phyloP scores from a whole-genome alignment of 345 rosid species.

The Eucalyptus tenuipes region DNA sequence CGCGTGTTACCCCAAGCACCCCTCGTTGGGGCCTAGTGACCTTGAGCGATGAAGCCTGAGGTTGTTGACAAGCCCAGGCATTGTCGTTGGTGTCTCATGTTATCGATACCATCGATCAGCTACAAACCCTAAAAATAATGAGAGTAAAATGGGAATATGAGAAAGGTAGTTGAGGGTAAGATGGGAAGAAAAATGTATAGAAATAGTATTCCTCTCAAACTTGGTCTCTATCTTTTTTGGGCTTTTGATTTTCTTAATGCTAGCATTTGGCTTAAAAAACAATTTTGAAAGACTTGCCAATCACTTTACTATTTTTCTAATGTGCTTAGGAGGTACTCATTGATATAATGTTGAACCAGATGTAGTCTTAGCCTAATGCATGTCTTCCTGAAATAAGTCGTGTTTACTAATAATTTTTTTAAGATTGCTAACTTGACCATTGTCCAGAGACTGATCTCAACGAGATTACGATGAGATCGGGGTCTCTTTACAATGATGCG shows the following conservation, averaged over 20 bases:
- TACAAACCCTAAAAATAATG: accelerated
- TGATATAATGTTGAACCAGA: accelerated
- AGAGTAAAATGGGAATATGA: too few relatives aligned
- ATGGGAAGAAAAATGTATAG: too few relatives aligned
- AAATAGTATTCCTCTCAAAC: accelerated
- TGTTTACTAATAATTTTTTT: neutral
- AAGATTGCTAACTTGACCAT: neutral
- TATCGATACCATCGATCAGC: accelerated
- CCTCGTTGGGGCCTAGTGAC: accelerated
- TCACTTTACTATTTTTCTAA: too few relatives aligned
- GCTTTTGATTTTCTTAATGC: too few relatives aligned
- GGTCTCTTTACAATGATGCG: neutral
- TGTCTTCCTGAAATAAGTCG: neutral
- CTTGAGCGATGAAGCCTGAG: too few relatives aligned
- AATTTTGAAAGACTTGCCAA: too few relatives aligned
- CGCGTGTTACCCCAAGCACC: accelerated
- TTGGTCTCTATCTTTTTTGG: too few relatives aligned
- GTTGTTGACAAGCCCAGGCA: too few relatives aligned
- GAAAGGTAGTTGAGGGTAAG: too few relatives aligned
- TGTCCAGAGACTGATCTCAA: neutral
- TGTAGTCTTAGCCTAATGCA: accelerated
- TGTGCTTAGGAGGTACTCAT: accelerated
- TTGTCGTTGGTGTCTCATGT: accelerated
- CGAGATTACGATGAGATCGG: neutral
- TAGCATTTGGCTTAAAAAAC: too few relatives aligned